A percentile compares a stretch with the other conserved stretches of the same genome.
These are phyloP conservation scores for Orbilia quercus DNA, from an alignment of 2,329 filamentous ascomycete species.

Conservation along the genomic window DNA sequence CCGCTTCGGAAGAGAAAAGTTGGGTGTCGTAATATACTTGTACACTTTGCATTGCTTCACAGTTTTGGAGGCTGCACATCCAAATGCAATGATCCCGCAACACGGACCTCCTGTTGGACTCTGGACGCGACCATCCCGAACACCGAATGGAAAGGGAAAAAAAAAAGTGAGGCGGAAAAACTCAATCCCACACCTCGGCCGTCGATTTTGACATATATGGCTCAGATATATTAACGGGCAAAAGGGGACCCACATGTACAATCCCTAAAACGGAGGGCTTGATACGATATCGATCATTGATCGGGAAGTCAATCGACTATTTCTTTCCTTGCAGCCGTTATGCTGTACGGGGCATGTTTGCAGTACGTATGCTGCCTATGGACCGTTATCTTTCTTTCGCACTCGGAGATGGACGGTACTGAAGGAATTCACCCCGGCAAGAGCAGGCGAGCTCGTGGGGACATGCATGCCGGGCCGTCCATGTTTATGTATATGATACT, in stretches of 20 bases:
- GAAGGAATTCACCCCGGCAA: too few species aligned
- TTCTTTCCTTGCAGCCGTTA: neutral
- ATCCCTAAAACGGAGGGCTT: conserved; percentile 6
- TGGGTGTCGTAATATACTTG: too few species aligned
- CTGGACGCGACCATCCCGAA: neutral
- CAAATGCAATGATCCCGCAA: conserved; percentile 4
- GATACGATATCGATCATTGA: conserved; percentile 37
- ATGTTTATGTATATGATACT: too few species aligned
- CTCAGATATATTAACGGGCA: neutral
- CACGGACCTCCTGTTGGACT: conserved; percentile 30
- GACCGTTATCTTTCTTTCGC: conserved; percentile 18
- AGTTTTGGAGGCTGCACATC: too few species aligned
- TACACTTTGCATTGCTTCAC: too few species aligned
- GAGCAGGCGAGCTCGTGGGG: too few species aligned
- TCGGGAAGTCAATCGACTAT: conserved; percentile 30
- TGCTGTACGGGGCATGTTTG: neutral
- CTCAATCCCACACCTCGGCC: neutral
- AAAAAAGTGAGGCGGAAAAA: conserved; percentile 3
- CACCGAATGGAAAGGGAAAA: neutral
- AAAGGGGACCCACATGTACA: neutral
- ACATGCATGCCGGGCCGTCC: too few species aligned
- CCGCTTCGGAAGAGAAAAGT: conserved; percentile 17
- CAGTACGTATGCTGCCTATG: conserved; percentile 14
- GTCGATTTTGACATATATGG: neutral
- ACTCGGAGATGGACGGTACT: too few species aligned